These are phyloP conservation scores for Yamadazyma trypodendri DNA, from an alignment of 1,139 yeast species.

Conservation along the genomic window DNA sequence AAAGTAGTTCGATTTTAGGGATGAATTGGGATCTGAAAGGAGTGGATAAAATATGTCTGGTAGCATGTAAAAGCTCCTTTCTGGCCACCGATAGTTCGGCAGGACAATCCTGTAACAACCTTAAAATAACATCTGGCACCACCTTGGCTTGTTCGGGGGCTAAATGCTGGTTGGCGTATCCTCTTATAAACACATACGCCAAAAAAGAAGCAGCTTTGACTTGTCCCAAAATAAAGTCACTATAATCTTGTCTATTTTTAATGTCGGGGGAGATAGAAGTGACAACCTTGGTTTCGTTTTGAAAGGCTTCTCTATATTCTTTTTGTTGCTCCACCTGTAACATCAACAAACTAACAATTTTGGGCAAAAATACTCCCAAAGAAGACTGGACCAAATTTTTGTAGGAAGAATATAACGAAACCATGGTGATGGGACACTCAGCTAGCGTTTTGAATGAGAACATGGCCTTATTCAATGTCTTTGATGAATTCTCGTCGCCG, in stretches of 20 bases:
- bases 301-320: constrained; percentile 53
- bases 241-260: constrained; percentile 73
- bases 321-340: constrained; percentile 64
- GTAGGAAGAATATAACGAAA: constrained; percentile 83
- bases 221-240: constrained; percentile 92
- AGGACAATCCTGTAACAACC: constrained; percentile 93
- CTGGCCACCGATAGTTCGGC: constrained; percentile 92
- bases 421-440: constrained; percentile 97
- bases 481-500: constrained; percentile 37
- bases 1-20: constrained; percentile 79
- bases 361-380: constrained; percentile 77
- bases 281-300: constrained; percentile 56
- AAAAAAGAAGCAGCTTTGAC: constrained; percentile 95
- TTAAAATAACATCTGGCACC: constrained; percentile 83
- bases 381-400: constrained; percentile 71
- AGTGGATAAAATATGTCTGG: constrained; percentile 89
- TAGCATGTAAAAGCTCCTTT: constrained; percentile 90
- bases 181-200: constrained; percentile 87
- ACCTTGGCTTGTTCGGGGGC: constrained; percentile 60
- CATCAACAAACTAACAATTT: constrained; percentile 70
- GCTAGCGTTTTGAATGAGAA: constrained; percentile 87
- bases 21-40: constrained; percentile 80
- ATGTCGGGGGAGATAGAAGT: constrained; percentile 61
- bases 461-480: constrained; percentile 57
- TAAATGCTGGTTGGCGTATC: constrained; percentile 68